Evolutionary conservation across 2,329 filamentous ascomycete genomes (phyloP), one percentile per base, ranked within the genome.

Genomic region (Scedosporium boydii): DNA sequence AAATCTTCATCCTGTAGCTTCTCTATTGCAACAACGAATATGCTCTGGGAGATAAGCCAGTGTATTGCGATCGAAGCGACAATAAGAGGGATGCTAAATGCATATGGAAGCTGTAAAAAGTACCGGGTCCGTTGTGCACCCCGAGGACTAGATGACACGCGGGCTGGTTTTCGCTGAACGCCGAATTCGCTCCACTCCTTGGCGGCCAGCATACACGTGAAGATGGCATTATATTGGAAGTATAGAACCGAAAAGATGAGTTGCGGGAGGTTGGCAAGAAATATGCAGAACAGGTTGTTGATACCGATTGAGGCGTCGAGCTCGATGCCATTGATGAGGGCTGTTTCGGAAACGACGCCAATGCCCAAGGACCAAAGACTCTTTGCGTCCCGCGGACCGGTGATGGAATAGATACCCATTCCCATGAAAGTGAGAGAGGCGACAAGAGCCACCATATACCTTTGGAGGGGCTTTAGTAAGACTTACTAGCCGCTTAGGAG

Each of bases 1-100:
- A 3, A 14, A 9, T 48, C 18, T 2, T 48, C 44, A 21, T 48
- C 44, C 3, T 18, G 18, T 12, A 48, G 44, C n/a, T 48, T 48
- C 44, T 48, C 44, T n/a, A 78, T 73, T 3, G 74, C 69, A 0
- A 75, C 75, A 0, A 80, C 65, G 67, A 80, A 82, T 1, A 80
- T 63, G 53, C 73, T 75, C 63, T 80, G 77, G 0, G 79, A 82
- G 3, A 79, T 70, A 4, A 82, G 69, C 79, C 78, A 82, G 65
- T 82, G 79, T 61, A 81, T 68, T 1, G 78, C 3, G 0, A 68
- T 72, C 1, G 71, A 74, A 1, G 67, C 64, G 0, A 67, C 63
- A 1, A 76, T 68, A 1, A 80, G 66, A 0, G 78, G 75, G 0
- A 81, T 60, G 0, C 73, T 73, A 62, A 78, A 82, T 16, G 70